Percentiles rank a stretch among this genome's conserved stretches.
phyloP scores from a whole-genome alignment of 2,329 filamentous ascomycete genomes.

The Verruconis gallopava region DNA sequence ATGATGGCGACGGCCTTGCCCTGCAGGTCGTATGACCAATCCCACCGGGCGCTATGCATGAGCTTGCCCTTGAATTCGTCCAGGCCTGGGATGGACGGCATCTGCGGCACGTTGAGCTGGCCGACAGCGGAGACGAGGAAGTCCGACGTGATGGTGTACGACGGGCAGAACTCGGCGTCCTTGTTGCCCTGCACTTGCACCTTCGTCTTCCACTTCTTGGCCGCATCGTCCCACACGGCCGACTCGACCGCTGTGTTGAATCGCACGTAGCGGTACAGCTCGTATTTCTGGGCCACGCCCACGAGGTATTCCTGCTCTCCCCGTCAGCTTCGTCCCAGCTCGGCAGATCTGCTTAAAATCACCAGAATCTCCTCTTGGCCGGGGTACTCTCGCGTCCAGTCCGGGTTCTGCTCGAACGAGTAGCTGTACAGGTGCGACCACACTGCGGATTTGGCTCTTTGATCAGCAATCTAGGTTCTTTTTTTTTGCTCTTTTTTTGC shows the following conservation, averaged over 20 bases:
- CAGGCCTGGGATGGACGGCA: conserved; percentile 36
- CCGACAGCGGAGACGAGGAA: conserved; percentile 47
- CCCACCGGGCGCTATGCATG: conserved; percentile 47
- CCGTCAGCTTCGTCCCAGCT: background rate
- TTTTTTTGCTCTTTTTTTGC: too few relatives aligned
- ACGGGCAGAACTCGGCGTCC: conserved; percentile 39
- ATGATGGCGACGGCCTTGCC: conserved; percentile 46
- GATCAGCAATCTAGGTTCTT: background rate
- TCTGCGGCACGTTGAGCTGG: conserved; percentile 42
- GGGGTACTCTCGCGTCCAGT: conserved; percentile 46
- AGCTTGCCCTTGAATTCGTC: conserved; percentile 38
- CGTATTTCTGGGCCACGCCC: conserved; percentile 39
- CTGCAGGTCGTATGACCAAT: conserved; percentile 42
- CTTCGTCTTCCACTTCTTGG: conserved; percentile 38
- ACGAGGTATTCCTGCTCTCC: conserved; percentile 39
- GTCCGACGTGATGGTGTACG: conserved; percentile 41
- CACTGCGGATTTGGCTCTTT: too few relatives aligned
- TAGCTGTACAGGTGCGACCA: conserved; percentile 39
- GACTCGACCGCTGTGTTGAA: conserved; percentile 43
- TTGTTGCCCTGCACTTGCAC: conserved; percentile 39
- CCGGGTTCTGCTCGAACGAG: conserved; percentile 46
- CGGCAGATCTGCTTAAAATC: background rate
- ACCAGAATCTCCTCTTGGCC: conserved; percentile 43
- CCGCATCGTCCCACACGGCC: conserved; percentile 40
- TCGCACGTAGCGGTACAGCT: conserved; percentile 43